Percentiles rank a stretch among this genome's conserved stretches.
Evolutionary conservation across 768 basidiomycete genomes (phyloP).

Genomic region (Ramaria sp.): DNA sequence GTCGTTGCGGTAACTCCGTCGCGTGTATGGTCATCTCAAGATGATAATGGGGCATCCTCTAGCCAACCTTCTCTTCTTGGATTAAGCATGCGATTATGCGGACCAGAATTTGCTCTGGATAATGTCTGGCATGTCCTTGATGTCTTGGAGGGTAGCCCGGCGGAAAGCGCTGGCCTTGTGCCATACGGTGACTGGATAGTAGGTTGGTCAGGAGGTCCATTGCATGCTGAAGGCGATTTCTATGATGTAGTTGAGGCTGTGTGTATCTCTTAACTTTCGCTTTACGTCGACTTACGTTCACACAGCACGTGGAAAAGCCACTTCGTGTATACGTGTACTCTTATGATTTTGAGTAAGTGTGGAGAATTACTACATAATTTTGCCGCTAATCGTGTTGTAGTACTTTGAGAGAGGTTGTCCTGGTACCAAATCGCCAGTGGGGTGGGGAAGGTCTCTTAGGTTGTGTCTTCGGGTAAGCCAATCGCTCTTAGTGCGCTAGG

Average conservation of each 20-base stretch:
- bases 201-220: conserved; percentile 91
- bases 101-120: conserved; percentile 79
- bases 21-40: conserved; percentile 58
- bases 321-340: conserved; percentile 94
- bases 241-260: conserved; percentile 92
- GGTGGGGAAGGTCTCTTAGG: conserved; percentile 93
- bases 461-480: conserved; percentile 82
- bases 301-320: conserved; percentile 87
- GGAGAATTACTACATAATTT: conserved; percentile 1
- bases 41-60: conserved; percentile 27
- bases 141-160: conserved; percentile 91
- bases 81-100: conserved; percentile 86
- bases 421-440: conserved; percentile 96
- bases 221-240: conserved; percentile 89
- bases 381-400: conserved; percentile 28
- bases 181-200: conserved; percentile 73
- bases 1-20: conserved; percentile 83
- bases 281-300: conserved; percentile 9
- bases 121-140: conserved; percentile 99
- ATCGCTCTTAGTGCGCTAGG: not conserved
- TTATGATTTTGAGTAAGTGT: conserved; percentile 84
- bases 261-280: conserved; percentile 19
- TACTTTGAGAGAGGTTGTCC: conserved; percentile 82
- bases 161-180: conserved; percentile 92
- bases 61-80: conserved; percentile 85